Evolutionary conservation across 306 rosid species (phyloP).

Genomic region (Arachis stenosperma): DNA sequence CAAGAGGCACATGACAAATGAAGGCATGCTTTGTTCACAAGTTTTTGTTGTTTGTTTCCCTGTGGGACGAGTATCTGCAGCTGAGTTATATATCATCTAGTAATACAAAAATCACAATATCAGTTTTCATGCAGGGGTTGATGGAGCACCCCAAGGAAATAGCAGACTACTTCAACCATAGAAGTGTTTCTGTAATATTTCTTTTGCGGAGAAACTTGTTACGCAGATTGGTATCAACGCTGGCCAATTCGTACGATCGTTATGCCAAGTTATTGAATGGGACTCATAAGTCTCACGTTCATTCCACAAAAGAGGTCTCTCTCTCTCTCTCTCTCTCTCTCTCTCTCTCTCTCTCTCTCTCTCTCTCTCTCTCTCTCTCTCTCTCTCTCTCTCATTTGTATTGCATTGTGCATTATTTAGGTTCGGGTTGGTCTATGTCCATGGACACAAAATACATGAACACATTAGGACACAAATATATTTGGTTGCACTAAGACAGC

Average conservation of each 20-base stretch:
- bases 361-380: too few relatives aligned
- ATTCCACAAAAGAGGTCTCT: constrained; percentile 75
- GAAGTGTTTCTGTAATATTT: constrained; percentile 77
- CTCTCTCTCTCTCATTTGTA: too few relatives aligned
- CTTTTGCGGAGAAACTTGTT: constrained; percentile 81
- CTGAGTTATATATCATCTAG: constrained; percentile 7
- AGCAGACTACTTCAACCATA: constrained; percentile 72
- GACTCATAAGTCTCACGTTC: constrained; percentile 93
- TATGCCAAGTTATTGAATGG: constrained; percentile 87
- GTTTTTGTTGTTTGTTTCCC: constrained; percentile 12
- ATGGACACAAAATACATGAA: too few relatives aligned
- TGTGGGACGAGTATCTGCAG: not conserved
- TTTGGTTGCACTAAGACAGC: too few relatives aligned
- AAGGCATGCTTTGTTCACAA: constrained; percentile 17
- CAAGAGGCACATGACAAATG: constrained; percentile 10
- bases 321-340: constrained; percentile 32
- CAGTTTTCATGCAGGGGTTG: constrained; percentile 65
- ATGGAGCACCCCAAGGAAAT: constrained; percentile 80
- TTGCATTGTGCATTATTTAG: too few relatives aligned
- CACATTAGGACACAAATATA: too few relatives aligned
- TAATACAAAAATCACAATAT: constrained; percentile 41
- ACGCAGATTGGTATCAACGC: constrained; percentile 75
- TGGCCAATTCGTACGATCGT: constrained; percentile 88
- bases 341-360: not conserved
- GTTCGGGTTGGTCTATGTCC: too few relatives aligned